Evolutionary conservation across 805 yeast genomes (phyloP).

Genomic region (Sugiyamaella smithiae): DNA sequence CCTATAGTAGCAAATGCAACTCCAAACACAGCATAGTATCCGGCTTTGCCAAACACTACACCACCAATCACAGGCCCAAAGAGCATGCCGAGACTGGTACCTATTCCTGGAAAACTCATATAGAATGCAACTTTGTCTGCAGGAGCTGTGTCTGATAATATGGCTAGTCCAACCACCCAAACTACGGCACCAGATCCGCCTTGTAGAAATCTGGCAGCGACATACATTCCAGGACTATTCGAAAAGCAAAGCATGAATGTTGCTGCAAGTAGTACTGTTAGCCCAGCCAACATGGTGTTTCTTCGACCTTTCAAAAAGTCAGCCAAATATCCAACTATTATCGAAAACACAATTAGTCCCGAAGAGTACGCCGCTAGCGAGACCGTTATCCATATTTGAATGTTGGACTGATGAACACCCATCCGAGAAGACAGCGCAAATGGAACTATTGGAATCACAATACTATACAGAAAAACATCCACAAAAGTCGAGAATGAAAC

Average conservation of each 20-base stretch:
- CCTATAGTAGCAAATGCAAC: conserved; percentile 31
- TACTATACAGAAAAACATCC: conserved; percentile 33
- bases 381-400: conserved; percentile 30
- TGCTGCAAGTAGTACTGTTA: conserved; percentile 30
- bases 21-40: conserved; percentile 34
- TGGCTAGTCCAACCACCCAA: conserved; percentile 38
- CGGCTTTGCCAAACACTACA: conserved; percentile 31
- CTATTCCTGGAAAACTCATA: conserved; percentile 33
- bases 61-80: conserved; percentile 38
- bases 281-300: conserved; percentile 32
- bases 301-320: conserved; percentile 28
- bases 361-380: conserved; percentile 34
- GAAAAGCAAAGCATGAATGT: conserved; percentile 32
- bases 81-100: conserved; percentile 31
- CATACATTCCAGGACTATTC: conserved; percentile 26
- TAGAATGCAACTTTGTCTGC: conserved; percentile 30
- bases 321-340: conserved; percentile 31
- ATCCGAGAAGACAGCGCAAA: conserved; percentile 31
- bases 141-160: conserved; percentile 31
- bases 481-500: conserved; percentile 35
- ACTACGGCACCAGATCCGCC: conserved; percentile 35
- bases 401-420: conserved; percentile 26
- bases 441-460: conserved; percentile 35
- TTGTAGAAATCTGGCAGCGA: conserved; percentile 34
- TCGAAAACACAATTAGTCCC: conserved; percentile 32